phyloP scores from a whole-genome alignment of 164 flowering plant genomes.

The Annona squamosa region DNA sequence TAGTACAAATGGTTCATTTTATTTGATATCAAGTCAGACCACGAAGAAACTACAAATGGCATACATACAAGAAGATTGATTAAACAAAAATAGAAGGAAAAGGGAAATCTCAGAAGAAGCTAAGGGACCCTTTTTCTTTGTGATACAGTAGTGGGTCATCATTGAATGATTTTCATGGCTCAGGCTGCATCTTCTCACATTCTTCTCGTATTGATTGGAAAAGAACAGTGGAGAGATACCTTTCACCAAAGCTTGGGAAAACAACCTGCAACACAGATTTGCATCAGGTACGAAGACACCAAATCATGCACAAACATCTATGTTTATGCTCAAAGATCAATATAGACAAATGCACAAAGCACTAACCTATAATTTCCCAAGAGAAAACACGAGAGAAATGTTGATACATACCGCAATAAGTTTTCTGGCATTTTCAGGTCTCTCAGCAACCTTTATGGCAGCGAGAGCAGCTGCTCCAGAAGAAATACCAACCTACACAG shows the following conservation, averaged over 20 bases:
- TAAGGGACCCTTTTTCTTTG: background rate
- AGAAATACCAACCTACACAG: slow-evolving; percentile 80
- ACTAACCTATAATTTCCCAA: background rate
- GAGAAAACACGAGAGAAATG: background rate
- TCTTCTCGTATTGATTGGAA: slow-evolving; percentile 89
- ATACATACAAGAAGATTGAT: background rate
- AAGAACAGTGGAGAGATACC: slow-evolving; percentile 74
- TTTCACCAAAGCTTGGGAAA: slow-evolving; percentile 87
- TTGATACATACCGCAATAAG: slow-evolving; percentile 61
- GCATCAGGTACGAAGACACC: background rate
- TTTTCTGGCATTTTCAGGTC: slow-evolving; percentile 93
- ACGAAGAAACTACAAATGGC: background rate
- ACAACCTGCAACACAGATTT: slow-evolving; percentile 45
- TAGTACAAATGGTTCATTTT: background rate
- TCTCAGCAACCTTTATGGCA: slow-evolving; percentile 68
- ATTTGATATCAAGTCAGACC: background rate
- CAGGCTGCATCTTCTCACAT: slow-evolving; percentile 85
- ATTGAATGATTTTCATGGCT: slow-evolving; percentile 24
- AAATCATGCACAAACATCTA: no score
- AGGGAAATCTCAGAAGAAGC: background rate
- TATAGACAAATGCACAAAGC: no score
- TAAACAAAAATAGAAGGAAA: background rate
- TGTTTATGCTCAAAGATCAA: no score
- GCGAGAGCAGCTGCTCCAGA: slow-evolving; percentile 95
- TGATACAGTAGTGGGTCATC: background rate